Evolutionary conservation across 805 yeast genomes (phyloP).

Genomic region (Ogataea minuta): DNA sequence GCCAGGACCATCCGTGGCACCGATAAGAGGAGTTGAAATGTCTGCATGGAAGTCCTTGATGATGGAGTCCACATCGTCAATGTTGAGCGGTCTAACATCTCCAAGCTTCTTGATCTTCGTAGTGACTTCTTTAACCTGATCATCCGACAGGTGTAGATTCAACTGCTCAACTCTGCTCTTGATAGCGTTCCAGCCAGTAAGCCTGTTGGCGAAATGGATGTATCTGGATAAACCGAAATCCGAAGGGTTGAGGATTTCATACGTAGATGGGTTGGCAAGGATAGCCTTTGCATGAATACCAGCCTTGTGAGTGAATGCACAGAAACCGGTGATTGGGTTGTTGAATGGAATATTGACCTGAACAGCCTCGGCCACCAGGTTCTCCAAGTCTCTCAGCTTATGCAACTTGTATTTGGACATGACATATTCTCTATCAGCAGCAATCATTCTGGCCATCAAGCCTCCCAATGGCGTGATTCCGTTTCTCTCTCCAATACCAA

Average conservation of each 20-base stretch:
- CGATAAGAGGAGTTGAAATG: constrained; percentile 49
- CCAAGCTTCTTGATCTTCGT: constrained; percentile 55
- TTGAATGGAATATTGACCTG: constrained; percentile 60
- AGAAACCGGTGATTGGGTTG: constrained; percentile 63
- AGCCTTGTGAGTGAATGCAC: constrained; percentile 64
- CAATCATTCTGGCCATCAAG: constrained; percentile 62
- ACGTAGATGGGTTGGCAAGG: constrained; percentile 61
- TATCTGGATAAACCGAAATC: constrained; percentile 62
- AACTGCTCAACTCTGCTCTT: constrained; percentile 60
- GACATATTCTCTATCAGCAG: constrained; percentile 58
- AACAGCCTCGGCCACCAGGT: constrained; percentile 57
- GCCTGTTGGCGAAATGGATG: constrained; percentile 58
- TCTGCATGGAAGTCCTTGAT: constrained; percentile 54
- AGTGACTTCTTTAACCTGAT: constrained; percentile 56
- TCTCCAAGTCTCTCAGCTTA: constrained; percentile 57
- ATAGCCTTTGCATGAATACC: constrained; percentile 65
- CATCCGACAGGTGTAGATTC: constrained; percentile 54
- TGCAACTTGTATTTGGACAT: constrained; percentile 54
- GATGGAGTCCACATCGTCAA: constrained; percentile 60
- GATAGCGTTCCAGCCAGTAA: constrained; percentile 65
- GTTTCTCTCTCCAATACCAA: constrained; percentile 64
- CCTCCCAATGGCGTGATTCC: constrained; percentile 64
- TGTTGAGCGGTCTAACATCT: constrained; percentile 57
- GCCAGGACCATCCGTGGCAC: constrained; percentile 32
- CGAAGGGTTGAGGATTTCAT: constrained; percentile 55